Base-by-base conservation (phyloP, 352 stramenopile species). In the Saprolegnia diclina region DNA sequence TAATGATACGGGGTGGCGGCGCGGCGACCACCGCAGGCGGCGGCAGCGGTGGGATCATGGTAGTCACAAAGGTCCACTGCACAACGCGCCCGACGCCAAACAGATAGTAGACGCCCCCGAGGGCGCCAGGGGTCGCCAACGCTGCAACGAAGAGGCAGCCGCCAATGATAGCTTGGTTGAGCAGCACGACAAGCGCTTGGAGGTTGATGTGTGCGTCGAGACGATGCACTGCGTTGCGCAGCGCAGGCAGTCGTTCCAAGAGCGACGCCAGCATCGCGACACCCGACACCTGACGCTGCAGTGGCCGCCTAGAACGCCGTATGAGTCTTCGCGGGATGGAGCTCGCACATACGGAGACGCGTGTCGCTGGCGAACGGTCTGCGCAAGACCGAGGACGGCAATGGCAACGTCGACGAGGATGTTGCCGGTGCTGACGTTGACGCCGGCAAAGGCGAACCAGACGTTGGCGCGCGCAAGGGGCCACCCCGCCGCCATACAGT, bases 61-160 rank as follows among this genome's bases (percentile, higher is more conserved):
- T 79, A 0, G 80, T 74, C 35, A 79, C 83, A 37, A 89, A 78
- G 14, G 85, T 92, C 77, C 85, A 93, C 29, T 74, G 73, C n/a
- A 89, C 63, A 24, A 95, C 74, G 2, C 83, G 72, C 16, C 74
- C 56, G 6, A 93, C 32, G 22, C 91, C 35, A 14, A 89, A 62
- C 9, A 91, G 6, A 48, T 90, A 95, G 45, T 89, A 80, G 14
- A 83, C 44, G 0, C 73, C 81, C 0, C 83, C 80, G 0, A 78
- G 81, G 19, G 82, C 77, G 0, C 82, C 79, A 4, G 84, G 83
- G 4, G 91, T 75, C 10, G 80, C 74, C 32, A 91, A 76, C 0
- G 81, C 75, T 13, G 83, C 86, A 45, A 87, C 59, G 50, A 92
- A 81, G 4, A 94, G 76, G 40, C 92, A 52, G 9, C 84, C 37